Conservation (phyloP, 257 asterid genomes). For the Scutellaria barbata region DNA sequence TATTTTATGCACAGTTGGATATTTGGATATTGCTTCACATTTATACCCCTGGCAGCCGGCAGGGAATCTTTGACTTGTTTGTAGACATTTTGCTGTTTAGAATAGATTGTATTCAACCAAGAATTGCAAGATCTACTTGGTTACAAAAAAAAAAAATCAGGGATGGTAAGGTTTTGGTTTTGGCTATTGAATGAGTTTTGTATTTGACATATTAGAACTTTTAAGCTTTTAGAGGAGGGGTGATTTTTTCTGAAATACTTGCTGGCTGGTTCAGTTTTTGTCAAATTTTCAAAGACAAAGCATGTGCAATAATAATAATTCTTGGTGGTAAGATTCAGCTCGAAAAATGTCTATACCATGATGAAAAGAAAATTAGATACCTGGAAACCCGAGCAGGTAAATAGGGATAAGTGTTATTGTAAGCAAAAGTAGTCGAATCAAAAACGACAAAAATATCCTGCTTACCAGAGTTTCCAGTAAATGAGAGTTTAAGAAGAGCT, state of each 20-base stretch:
- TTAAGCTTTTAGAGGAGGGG: not conserved
- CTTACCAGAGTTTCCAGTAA: not conserved
- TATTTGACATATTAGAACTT: not conserved
- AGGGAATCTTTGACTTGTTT: not conserved
- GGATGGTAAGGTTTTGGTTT: not conserved
- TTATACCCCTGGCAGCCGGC: not conserved
- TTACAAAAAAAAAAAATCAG: not conserved
- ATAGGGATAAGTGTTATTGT: not conserved
- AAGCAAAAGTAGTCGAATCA: not conserved
- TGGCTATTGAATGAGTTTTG: not conserved
- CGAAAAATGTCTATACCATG: not conserved
- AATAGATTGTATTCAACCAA: not conserved
- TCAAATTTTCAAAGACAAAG: not conserved
- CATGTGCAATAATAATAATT: not conserved
- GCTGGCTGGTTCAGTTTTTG: not conserved
- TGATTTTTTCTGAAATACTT: not conserved
- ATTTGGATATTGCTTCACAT: constrained; percentile 16
- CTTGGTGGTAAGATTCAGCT: not conserved
- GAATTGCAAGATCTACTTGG: not conserved
- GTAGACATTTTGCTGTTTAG: constrained; percentile 14
- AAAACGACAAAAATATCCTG: not conserved
- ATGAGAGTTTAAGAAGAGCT: not conserved
- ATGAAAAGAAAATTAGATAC: constrained; percentile 3
- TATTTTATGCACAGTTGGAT: not conserved
- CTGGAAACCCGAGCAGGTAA: not conserved